phyloP scores from a whole-genome alignment of 1,284 basidiomycete genomes.

The Rhodotorula sp. region DNA sequence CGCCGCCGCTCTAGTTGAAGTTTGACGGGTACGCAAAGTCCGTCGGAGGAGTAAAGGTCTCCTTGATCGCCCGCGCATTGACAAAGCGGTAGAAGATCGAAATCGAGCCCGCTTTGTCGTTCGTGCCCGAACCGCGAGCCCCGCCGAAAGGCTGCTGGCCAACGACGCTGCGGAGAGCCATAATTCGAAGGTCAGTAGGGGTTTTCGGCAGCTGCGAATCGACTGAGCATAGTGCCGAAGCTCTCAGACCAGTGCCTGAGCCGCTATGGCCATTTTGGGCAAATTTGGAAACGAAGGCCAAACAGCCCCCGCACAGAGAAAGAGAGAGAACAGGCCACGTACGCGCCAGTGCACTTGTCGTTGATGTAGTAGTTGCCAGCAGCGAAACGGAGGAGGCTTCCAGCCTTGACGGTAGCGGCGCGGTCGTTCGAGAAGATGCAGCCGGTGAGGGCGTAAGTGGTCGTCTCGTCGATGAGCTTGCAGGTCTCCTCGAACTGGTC shows the following conservation, averaged over 20 bases:
- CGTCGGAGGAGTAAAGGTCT: constrained; percentile 56
- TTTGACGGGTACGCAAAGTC: constrained; percentile 19
- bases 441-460: constrained; percentile 86
- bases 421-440: constrained; percentile 77
- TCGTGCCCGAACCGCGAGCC: constrained; percentile 71
- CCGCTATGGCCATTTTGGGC: too few relatives aligned
- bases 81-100: constrained; percentile 54
- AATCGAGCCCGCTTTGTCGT: constrained; percentile 82
- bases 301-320: too few relatives aligned
- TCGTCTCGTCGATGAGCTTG: constrained; percentile 81
- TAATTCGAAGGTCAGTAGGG: not conserved
- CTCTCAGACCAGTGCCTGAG: too few relatives aligned
- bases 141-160: constrained; percentile 5
- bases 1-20: not conserved
- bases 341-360: constrained; percentile 80
- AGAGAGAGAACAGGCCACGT: constrained; percentile 60
- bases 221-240: not conserved
- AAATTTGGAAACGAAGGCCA: too few relatives aligned
- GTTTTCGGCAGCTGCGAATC: not conserved
- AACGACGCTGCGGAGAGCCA: not conserved
- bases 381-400: constrained; percentile 73
- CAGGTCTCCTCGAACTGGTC: constrained; percentile 78
- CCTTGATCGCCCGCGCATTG: constrained; percentile 90
- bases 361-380: constrained; percentile 74
- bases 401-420: constrained; percentile 68